Evolutionary conservation across 2,329 filamentous ascomycete genomes (phyloP).

Genomic region (Cladosporium colombiae): DNA sequence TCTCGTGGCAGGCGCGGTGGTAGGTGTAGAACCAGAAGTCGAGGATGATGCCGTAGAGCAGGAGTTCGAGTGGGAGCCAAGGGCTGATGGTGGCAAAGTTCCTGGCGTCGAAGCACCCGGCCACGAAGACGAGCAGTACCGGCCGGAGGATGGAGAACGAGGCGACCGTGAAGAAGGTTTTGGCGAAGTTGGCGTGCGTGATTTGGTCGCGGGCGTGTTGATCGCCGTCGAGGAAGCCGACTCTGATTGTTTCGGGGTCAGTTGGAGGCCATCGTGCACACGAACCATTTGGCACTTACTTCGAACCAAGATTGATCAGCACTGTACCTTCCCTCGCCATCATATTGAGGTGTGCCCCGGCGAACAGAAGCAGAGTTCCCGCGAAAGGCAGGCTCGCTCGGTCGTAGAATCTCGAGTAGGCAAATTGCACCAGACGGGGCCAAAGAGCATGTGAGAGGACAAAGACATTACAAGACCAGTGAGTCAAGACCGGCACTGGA

Average conservation of each 20-base stretch:
- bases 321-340: neutral
- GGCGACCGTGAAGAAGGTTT: neutral
- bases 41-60: slow-evolving; percentile 45
- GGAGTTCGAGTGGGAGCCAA: slow-evolving; percentile 43
- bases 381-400: neutral
- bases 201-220: neutral
- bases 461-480: neutral
- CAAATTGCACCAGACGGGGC: neutral
- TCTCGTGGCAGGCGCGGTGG: slow-evolving; percentile 47
- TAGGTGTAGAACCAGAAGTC: slow-evolving; percentile 52
- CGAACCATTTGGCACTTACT: too few relatives aligned
- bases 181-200: neutral
- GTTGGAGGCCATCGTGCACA: too few relatives aligned
- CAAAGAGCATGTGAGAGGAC: neutral
- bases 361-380: neutral
- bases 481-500: neutral
- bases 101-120: neutral
- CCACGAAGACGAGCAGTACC: neutral
- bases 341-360: neutral
- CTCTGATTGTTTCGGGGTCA: neutral
- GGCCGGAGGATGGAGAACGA: neutral
- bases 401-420: neutral
- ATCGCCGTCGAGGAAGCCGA: slow-evolving; percentile 1
- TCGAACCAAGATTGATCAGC: neutral
- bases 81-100: neutral